phyloP scores from a whole-genome alignment of 768 basidiomycete genomes.

The Phaeolepiota aurea region DNA sequence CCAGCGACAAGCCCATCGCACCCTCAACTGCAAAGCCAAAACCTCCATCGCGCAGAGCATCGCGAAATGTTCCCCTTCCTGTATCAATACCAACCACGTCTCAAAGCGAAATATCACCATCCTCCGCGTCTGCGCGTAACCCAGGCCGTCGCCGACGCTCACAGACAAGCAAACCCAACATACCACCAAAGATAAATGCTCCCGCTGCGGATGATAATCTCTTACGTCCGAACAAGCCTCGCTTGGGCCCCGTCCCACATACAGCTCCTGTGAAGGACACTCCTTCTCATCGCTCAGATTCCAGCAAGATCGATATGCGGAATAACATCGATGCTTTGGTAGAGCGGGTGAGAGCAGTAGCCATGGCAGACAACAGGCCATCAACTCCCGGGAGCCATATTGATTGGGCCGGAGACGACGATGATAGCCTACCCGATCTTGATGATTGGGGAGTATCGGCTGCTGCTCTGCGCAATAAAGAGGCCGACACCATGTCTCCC shows the following conservation, averaged over 20 bases:
- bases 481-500: constrained; percentile 50
- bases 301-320: constrained; percentile 45
- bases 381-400: constrained; percentile 72
- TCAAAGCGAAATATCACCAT: constrained; percentile 12
- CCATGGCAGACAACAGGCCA: constrained; percentile 61
- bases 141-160: constrained; percentile 44
- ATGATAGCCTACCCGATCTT: constrained; percentile 73
- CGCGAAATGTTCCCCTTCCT: constrained; percentile 21
- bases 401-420: constrained; percentile 87
- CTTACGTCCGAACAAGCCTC: constrained; percentile 21
- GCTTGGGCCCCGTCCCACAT: constrained; percentile 22
- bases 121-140: constrained; percentile 26
- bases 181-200: constrained; percentile 22
- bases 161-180: constrained; percentile 23
- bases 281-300: constrained; percentile 44
- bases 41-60: constrained; percentile 22
- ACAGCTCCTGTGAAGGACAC: constrained; percentile 43
- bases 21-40: constrained; percentile 16
- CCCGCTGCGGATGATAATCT: constrained; percentile 23
- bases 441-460: constrained; percentile 78
- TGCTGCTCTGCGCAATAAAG: constrained; percentile 17
- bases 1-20: constrained; percentile 9
- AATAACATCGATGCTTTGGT: constrained; percentile 71
- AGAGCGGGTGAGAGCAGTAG: constrained; percentile 65
- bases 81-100: constrained; percentile 14